Evolutionary conservation across 2,329 filamentous ascomycete species (phyloP), one percentile per base, ranked within the genome.

Genomic region (Aureobasidium mangrovei): DNA sequence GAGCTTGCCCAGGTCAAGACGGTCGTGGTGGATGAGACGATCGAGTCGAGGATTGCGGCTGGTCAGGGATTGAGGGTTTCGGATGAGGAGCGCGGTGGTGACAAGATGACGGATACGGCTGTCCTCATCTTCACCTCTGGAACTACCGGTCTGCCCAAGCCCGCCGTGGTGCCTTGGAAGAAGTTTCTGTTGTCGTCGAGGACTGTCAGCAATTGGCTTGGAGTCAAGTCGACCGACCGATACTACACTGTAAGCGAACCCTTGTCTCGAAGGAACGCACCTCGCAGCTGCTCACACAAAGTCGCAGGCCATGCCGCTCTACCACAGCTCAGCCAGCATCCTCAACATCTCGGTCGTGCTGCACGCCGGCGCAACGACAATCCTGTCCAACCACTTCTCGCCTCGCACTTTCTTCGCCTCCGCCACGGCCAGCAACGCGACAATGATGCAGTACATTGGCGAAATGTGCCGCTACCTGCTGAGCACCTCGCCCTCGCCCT

Each of bases 401-500:
- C 86, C 85, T 2, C 79, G 78, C 58, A 81, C 75, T 1, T 93
- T 91, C 70, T 93, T 88, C 85, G 73, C 80, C 12, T 86, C 91
- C 53, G 84, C 85, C 12, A 79, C 85, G n/a, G 77, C 78, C 42
- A 80, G 79, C 46, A 73, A 84, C 7, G 85, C 88, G 24, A 93
- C 86, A 1, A 77, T 83, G 3, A 84, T 94, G 58, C 88, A 94
- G 66, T 95, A 95, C 65, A 89, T 95, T 10, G 89, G 89, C 51
- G 89, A 95, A 69, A 91, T 88, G 0, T 85, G 88, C 59, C 84
- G 89, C 4, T 95, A 95, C 67, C 78, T 94, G 3, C 76, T 94
- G 8, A 77, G 85, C 0, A 81, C 82, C 0, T 79, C 77, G 3
- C 72, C 85, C 2, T 74, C 80, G 0, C 76, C 84, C 54, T 74